Evolutionary conservation across 345 rosid genomes (phyloP), one percentile per base, ranked within the genome.

Genomic region (Clausena lansium): DNA sequence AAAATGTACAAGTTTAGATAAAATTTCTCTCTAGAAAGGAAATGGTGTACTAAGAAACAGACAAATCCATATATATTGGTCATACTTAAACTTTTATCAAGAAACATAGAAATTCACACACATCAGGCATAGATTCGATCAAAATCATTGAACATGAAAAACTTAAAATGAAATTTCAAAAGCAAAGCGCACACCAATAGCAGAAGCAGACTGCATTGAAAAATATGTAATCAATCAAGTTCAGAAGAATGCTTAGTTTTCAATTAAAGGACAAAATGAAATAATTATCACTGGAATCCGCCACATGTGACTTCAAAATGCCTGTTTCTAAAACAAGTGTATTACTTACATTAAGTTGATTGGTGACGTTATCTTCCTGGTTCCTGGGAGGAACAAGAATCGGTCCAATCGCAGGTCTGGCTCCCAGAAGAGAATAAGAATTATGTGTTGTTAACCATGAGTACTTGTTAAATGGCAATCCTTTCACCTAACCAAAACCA

Each of bases 401-500:
- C 1, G 93, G 36, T 35, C 97, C 98, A 25, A 84, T 80, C 24
- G 73, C 72, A 39, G 98, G 84, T 74, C 63, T 84, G 50, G 84
- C 85, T 61, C 88, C 91, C 47, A 78, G 55, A 47, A 82, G 72
- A 14, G 97, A 89, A 71, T 22, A 96, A 2, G 99, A 91, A 80
- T 96, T 96, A 86, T 96, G 99, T 25, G 97, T 92, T 2, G 99
- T 95, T 67, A 95, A 74, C 98, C 97, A 95, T 11, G 98, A 90
- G 61, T 95, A 94, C 38, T 90, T 83, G 85, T 94, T 95, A 87
- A 91, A 93, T 78, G 97, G 84, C 88, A 94, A 80, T 81, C 90
- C 95, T 66, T 89, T 90, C 60, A 90, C 97, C 97, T 95, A 83
- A 15, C 79, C 63, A 60, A 79, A 78, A 81, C 32, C 81, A 81